Base-by-base conservation (phyloP, 2,329 filamentous ascomycete genomes). In the Juglanconis sp. region DNA sequence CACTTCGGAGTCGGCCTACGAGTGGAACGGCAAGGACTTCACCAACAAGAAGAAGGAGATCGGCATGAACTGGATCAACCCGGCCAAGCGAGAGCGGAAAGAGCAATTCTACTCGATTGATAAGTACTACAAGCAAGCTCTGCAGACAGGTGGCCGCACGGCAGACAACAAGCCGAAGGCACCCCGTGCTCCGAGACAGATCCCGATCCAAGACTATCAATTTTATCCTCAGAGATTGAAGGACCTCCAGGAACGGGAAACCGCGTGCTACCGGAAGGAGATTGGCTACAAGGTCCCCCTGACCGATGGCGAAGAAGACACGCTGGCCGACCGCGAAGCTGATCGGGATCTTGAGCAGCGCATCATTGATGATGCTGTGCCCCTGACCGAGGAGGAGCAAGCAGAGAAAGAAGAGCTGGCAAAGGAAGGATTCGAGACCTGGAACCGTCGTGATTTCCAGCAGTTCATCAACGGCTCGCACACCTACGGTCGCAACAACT, bases 11-110 rank as follows among this genome's bases (percentile, higher is more conserved):
- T 96, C 92, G 57, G 93, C 96, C 0, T 99, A 99, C 69, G 95
- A 98, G 72, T 99, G 96, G 96, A 99, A 99, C 65, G 95, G 95
- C 51, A 89, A 98, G 76, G 94, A 94, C 69, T 99, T 99, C 73
- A 91, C 92, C 56, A 91, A 90, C 61, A 86, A 88, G 71, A 96
- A 96, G 78, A 96, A 96, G 74, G 92, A 96, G 53, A 91, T 97
- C 64, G 92, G 91, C 53, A 84, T 97, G 65, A 93, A 82, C 70
- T 99, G 96, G 96, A 99, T 99, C 78, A 96, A 99, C 69, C 96
- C 95, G 2, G 88, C 94, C 15, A 99, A 99, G 81, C 93, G 95
- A 74, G 96, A 99, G 77, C 91, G 95, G 69, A 99, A 98, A 75
- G 94, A 98, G 71, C 92, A 97, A 72, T 92, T 92, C 5, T 99